Conservation (phyloP, 176 grass and related monocot genomes). For the Triticum aestivum region DNA sequence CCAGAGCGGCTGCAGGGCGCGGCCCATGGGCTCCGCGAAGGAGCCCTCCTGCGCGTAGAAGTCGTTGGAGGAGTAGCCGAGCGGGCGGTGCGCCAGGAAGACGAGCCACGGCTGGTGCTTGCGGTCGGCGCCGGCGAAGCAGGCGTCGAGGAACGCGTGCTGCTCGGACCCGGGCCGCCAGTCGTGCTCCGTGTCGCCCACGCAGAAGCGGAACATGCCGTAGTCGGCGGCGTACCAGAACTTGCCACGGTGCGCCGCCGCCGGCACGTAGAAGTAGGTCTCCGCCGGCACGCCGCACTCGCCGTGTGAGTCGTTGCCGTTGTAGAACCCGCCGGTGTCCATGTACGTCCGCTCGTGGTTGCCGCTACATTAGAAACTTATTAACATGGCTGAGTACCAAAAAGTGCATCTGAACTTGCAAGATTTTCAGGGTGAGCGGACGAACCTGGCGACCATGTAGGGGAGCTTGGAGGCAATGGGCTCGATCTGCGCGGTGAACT, state of each 20-base stretch:
- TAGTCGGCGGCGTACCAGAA: conserved; percentile 73
- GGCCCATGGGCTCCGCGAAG: conserved; percentile 74
- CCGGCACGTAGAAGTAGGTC: conserved; percentile 78
- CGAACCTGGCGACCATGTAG: conserved; percentile 76
- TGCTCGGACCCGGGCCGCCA: conserved; percentile 63
- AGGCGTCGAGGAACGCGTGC: conserved; percentile 67
- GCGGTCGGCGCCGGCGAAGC: conserved; percentile 62
- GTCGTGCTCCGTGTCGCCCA: conserved; percentile 83
- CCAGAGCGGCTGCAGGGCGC: conserved; percentile 61
- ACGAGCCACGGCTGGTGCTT: conserved; percentile 90
- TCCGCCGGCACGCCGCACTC: conserved; percentile 82
- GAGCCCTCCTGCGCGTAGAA: conserved; percentile 58
- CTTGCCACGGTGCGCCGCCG: conserved; percentile 64
- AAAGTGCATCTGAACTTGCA: too few species aligned
- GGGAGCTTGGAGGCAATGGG: conserved; percentile 70
- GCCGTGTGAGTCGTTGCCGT: conserved; percentile 65
- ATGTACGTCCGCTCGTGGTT: conserved; percentile 82
- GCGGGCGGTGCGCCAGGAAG: conserved; percentile 67
- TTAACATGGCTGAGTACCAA: too few species aligned
- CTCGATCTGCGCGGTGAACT: conserved; percentile 75
- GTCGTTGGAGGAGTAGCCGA: conserved; percentile 73
- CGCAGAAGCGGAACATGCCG: conserved; percentile 84
- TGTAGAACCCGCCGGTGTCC: conserved; percentile 71
- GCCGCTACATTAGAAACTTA: conserved; percentile 32
- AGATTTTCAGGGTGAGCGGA: neutral